Percentiles rank a stretch among this genome's conserved stretches.
phyloP scores from a whole-genome alignment of 345 rosid genomes.

The Limnanthes douglasii region DNA sequence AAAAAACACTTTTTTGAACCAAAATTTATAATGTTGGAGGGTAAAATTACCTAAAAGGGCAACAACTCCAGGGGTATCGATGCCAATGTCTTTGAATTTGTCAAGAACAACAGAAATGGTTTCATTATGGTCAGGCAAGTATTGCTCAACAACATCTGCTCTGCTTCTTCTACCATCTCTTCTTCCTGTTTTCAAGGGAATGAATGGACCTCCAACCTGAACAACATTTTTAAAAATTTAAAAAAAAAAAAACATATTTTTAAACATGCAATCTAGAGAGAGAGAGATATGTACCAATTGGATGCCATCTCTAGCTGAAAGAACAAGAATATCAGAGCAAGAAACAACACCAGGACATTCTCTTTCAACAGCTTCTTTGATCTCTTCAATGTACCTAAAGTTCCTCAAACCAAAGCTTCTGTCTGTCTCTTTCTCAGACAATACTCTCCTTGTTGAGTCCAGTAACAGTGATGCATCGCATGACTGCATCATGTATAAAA shows the following conservation, averaged over 20 bases:
- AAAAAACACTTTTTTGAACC: too few species aligned
- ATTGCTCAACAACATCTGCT: conserved; percentile 58
- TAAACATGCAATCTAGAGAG: not conserved
- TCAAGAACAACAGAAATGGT: conserved; percentile 76
- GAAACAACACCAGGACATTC: conserved; percentile 94
- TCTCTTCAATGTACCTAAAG: conserved; percentile 81
- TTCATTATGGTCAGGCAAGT: conserved; percentile 92
- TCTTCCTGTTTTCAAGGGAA: conserved; percentile 84
- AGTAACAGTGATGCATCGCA: conserved; percentile 92
- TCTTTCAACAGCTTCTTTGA: conserved; percentile 91
- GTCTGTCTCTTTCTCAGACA: conserved; percentile 95
- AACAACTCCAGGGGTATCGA: conserved; percentile 73
- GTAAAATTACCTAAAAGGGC: conserved; percentile 23
- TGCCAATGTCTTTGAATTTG: conserved; percentile 60
- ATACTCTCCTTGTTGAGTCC: conserved; percentile 86
- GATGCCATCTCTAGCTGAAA: conserved; percentile 84
- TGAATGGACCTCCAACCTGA: conserved; percentile 88
- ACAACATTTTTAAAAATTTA: not conserved
- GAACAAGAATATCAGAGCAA: conserved; percentile 74
- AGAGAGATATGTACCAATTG: conserved; percentile 30
- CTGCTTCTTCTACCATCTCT: conserved; percentile 87
- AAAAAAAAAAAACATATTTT: conserved; percentile 5
- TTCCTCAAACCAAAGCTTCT: conserved; percentile 92
- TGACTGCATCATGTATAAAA: conserved; percentile 26
- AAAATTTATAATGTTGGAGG: too few species aligned